Base-by-base conservation (phyloP, 768 basidiomycete genomes). In the Coprinopsis cinerea region DNA sequence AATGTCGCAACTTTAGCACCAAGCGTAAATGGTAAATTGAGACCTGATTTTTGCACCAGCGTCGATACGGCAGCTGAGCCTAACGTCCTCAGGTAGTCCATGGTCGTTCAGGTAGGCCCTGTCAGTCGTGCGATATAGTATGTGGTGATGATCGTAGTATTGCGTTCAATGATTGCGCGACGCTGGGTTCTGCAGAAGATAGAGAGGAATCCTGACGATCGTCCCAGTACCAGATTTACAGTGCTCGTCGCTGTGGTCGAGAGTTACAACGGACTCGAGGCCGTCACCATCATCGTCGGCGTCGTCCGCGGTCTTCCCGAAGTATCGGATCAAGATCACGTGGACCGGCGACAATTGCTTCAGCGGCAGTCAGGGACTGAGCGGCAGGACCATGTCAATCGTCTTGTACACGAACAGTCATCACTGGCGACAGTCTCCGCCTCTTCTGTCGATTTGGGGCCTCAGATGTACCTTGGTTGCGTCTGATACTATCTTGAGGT, bases 1-100 rank as follows among this genome's bases (percentile, higher is more conserved):
- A 81, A 74, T 18, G 81, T 77, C 3, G 75, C 64, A 41, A 91
- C 78, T 55, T 87, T 87, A 24, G 75, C 61, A 28, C 92, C 93
- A 3, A 96, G 76, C 2, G 83, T 78, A 61, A 95, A 97, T 0
- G 94, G 93, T 20, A 94, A 74, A 55, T 86, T 87, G 13, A 97
- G 76, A 22, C 93, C 93, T 6, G 93, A 93, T 60, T 93, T 95
- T 59, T 90, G 87, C 1, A 97, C 89, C n/a, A 96, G 76, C 6
- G 84, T 82, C 34, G 88, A 92, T 37, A 89, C 92, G 5, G 92
- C 92, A 39, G 82, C 88, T 47, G 86, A 88, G 28, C 91, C 90
- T 14, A 92, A 74, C 26, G 73, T 89, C 57, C 88, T 76, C 51
- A 92, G 68, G 60, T 90, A 89, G 56, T 92, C 90, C 90, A 92